phyloP scores from a whole-genome alignment of 164 flowering plant genomes.

The Malania oleifera region DNA sequence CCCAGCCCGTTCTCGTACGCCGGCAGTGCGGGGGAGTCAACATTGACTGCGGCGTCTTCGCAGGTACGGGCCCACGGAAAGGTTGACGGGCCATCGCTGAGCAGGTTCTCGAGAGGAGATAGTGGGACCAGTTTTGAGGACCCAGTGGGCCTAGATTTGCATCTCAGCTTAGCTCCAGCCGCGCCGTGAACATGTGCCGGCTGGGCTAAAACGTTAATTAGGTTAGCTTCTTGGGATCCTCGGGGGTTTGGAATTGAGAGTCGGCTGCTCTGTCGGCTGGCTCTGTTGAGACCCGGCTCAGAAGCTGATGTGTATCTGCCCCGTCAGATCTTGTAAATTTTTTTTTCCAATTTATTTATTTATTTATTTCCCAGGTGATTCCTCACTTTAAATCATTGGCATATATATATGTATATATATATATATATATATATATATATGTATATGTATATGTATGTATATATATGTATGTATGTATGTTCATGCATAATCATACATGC shows the following conservation, averaged over 20 bases:
- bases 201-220: no score
- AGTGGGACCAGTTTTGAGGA: slow-evolving; percentile 52
- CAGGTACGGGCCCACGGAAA: slow-evolving; percentile 21
- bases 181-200: slow-evolving; percentile 34
- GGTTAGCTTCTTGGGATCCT: no score
- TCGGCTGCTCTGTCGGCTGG: slow-evolving; percentile 1
- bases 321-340: slow-evolving; percentile 23
- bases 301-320: not conserved
- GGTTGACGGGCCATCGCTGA: slow-evolving; percentile 49
- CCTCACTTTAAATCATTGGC: no score
- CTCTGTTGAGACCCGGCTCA: not conserved
- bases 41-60: slow-evolving; percentile 4
- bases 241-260: no score
- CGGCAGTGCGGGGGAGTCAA: slow-evolving; percentile 20
- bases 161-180: slow-evolving; percentile 81
- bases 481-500: no score
- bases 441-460: no score
- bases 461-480: no score
- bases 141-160: slow-evolving; percentile 71
- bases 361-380: no score
- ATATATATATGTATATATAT: no score
- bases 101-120: slow-evolving; percentile 48
- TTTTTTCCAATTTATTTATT: slow-evolving; percentile 14
- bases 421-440: no score
- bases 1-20: slow-evolving; percentile 14